Base-by-base conservation (phyloP, 805 yeast species). In the Trichomonascus vanleenenianus region DNA sequence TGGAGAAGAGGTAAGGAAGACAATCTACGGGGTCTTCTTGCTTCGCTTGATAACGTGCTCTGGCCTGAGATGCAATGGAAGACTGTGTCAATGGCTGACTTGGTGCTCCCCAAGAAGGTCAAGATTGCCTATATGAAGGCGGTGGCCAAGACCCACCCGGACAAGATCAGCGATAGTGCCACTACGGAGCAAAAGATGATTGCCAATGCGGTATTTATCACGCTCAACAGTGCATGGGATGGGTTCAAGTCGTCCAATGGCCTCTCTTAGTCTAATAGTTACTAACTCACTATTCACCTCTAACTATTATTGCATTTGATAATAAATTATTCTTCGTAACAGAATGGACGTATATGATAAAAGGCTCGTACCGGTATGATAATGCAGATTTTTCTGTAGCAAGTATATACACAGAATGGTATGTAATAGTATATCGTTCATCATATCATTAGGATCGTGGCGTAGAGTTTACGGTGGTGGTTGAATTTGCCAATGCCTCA, bases 201-300 rank as follows among this genome's bases (percentile, higher is more conserved):
- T 39, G 93, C 97, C 12, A 91, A 89, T 55, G 79, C 79, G 19
- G 91, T 91, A 0, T 93, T 93, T 59, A 83, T 88, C 34, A 72
- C 80, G 0, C 68, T 93, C 50, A 91, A 88, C 62, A 75, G 79
- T 54, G 88, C 97, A 2, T 93, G 99, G 97, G 97, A 86, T 54
- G 65, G 62, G 16, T 88, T 87, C 62, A 84, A 82, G 56, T 66
- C 61, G 35, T 75, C 75, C 46, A 83, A 84, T 58, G 68, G 66
- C 25, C 61, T 77, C 39, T 63, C 48, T 7, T 53, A 39, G 32
- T 44, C 5, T 16, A n/a, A n/a, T 18, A 19, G 14, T 8, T 27
- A 5, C 27, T 22, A n/a, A n/a, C n/a, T n/a, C n/a, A n/a, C n/a
- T n/a, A n/a, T n/a, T n/a, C n/a, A n/a, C n/a, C n/a, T n/a, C n/a